Evolutionary conservation across 371 early-diverging fungal species (phyloP).

Genomic region (Mortierella polycephala): DNA sequence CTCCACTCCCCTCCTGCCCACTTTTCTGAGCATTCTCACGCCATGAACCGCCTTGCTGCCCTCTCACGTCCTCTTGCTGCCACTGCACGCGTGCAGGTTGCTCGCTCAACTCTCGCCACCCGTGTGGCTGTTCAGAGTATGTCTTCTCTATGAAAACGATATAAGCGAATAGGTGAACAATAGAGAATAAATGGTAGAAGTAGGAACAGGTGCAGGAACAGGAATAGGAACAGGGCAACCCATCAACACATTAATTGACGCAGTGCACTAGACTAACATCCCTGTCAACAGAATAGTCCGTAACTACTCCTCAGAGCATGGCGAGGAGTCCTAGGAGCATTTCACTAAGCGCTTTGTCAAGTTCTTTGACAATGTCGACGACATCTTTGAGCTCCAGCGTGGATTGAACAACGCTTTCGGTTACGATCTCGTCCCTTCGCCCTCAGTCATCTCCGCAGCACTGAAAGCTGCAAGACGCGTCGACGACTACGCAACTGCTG

Average conservation of each 20-base stretch:
- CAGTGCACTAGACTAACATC: not conserved
- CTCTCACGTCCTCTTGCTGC: conserved; percentile 41
- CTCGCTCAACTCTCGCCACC: conserved; percentile 28
- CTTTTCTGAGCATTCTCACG: not conserved
- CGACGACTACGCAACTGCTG: conserved; percentile 92
- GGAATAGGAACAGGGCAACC: conserved; percentile 5
- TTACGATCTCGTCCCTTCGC: conserved; percentile 93
- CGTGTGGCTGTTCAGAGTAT: conserved; percentile 43
- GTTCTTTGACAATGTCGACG: conserved; percentile 92
- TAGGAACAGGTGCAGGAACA: too few species aligned
- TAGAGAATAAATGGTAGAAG: too few species aligned
- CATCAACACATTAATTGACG: not conserved
- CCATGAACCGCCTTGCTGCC: conserved; percentile 35
- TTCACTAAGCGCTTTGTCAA: conserved; percentile 84
- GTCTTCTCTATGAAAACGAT: not conserved
- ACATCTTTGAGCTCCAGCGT: conserved; percentile 96
- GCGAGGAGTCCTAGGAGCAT: conserved; percentile 83
- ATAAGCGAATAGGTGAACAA: too few species aligned
- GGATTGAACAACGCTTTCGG: conserved; percentile 97
- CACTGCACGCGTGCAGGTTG: conserved; percentile 30
- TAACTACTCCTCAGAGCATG: conserved; percentile 76
- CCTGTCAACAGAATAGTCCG: conserved; percentile 16
- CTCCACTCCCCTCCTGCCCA: too few species aligned
- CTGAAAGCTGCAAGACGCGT: conserved; percentile 91
- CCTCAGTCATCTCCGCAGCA: conserved; percentile 88